Conservation (phyloP, 257 asterid genomes). For the Solanum peruvianum region DNA sequence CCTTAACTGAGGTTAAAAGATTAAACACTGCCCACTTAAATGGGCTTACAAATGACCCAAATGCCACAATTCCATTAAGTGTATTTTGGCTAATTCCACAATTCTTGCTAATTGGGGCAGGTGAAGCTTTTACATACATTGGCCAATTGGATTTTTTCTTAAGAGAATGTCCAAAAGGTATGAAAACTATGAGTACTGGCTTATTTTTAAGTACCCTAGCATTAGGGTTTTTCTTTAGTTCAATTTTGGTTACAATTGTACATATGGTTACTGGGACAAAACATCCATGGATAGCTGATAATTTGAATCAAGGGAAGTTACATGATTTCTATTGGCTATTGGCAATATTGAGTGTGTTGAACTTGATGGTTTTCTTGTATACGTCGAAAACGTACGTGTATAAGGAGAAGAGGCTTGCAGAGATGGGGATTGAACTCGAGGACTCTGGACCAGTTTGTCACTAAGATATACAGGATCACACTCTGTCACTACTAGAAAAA, state of each 20-base stretch:
- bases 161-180: constrained; percentile 75
- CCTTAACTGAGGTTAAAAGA: constrained; percentile 42
- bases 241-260: constrained; percentile 51
- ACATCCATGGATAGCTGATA: constrained; percentile 69
- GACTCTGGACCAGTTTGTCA: constrained; percentile 31
- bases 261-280: constrained; percentile 34
- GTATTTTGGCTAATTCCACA: constrained; percentile 77
- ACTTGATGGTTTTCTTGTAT: constrained; percentile 30
- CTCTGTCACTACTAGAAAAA: background rate
- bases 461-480: background rate
- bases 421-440: constrained; percentile 51
- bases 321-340: constrained; percentile 70
- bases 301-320: constrained; percentile 58
- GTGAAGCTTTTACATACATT: constrained; percentile 81
- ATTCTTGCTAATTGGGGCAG: constrained; percentile 57
- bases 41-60: constrained; percentile 10
- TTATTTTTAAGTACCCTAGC: constrained; percentile 70
- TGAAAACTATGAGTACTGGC: constrained; percentile 88
- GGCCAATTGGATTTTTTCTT: constrained; percentile 90
- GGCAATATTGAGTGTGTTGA: constrained; percentile 38
- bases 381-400: constrained; percentile 55
- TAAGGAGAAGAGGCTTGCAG: constrained; percentile 70
- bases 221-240: constrained; percentile 58
- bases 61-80: constrained; percentile 20
- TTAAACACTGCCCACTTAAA: constrained; percentile 18